Evolutionary conservation across 352 stramenopile genomes (phyloP).

Genomic region (Globisporangium nodosum): DNA sequence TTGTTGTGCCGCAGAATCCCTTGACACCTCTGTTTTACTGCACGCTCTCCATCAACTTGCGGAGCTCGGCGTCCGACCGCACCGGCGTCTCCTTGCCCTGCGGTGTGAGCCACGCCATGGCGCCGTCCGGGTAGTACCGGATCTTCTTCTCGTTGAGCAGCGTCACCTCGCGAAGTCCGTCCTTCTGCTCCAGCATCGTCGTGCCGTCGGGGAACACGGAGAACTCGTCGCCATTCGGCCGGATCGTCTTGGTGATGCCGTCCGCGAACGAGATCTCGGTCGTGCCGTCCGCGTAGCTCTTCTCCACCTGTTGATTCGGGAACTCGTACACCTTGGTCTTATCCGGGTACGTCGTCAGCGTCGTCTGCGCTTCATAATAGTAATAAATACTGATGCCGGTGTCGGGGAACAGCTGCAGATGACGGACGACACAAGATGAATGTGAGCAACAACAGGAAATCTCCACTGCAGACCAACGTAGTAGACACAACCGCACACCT

Average conservation of each 20-base stretch:
- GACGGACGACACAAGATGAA: not conserved
- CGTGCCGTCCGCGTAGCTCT: constrained; percentile 86
- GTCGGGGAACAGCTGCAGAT: constrained; percentile 43
- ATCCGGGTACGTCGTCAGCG: constrained; percentile 92
- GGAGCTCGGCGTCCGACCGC: constrained; percentile 57
- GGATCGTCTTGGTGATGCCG: constrained; percentile 89
- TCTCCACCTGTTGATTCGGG: constrained; percentile 93
- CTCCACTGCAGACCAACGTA: too few relatives aligned
- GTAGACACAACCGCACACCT: constrained; percentile 26
- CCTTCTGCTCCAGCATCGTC: constrained; percentile 68
- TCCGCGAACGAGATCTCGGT: constrained; percentile 95
- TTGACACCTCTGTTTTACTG: not conserved
- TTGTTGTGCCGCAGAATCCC: not conserved
- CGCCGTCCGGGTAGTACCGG: constrained; percentile 69
- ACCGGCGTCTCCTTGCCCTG: constrained; percentile 50
- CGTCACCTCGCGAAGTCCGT: constrained; percentile 74
- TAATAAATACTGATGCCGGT: constrained; percentile 92
- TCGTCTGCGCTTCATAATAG: constrained; percentile 91
- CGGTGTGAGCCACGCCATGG: constrained; percentile 47
- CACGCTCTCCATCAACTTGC: constrained; percentile 41
- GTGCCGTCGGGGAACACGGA: constrained; percentile 80
- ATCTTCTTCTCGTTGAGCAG: constrained; percentile 66
- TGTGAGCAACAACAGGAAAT: too few relatives aligned
- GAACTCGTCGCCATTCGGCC: constrained; percentile 67
- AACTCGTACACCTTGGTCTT: constrained; percentile 96